Conservation (phyloP, 768 basidiomycete genomes). For the Cytidiella melzeri region DNA sequence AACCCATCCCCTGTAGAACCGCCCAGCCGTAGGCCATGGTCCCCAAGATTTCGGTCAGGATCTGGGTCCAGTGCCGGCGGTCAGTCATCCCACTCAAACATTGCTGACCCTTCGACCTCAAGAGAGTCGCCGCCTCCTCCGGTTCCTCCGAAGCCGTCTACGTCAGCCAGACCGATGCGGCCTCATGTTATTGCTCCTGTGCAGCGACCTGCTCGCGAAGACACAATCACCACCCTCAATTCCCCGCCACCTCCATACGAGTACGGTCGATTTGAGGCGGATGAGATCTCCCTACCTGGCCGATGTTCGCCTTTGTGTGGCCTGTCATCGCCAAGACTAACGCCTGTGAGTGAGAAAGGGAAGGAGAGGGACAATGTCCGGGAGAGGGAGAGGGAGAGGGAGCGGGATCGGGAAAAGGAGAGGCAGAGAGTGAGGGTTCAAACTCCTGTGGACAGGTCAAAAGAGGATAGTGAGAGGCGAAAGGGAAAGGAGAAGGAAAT, state of each 20-base stretch:
- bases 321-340: conserved; percentile 18
- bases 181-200: conserved; percentile 2
- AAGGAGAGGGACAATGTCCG: conserved; percentile 13
- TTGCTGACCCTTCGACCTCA: not conserved
- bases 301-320: conserved; percentile 30
- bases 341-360: conserved; percentile 16
- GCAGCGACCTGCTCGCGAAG: not conserved
- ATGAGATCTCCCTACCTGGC: conserved; percentile 21
- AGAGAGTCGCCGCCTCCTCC: conserved; percentile 10
- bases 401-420: not conserved
- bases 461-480: conserved; percentile 19
- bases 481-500: conserved; percentile 15
- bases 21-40: conserved; percentile 8
- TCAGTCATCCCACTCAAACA: conserved; percentile 10
- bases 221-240: conserved; percentile 3
- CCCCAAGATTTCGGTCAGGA: conserved; percentile 9
- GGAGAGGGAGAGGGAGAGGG: conserved; percentile 11
- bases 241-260: conserved; percentile 16
- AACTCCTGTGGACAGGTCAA: conserved; percentile 12
- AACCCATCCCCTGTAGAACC: conserved; percentile 5
- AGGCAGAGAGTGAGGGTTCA: conserved; percentile 8
- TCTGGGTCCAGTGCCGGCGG: conserved; percentile 12
- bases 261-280: conserved; percentile 13
- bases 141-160: conserved; percentile 6
- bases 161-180: not conserved